phyloP scores from a whole-genome alignment of 306 rosid genomes.

The Oxytropis ochrocephala region DNA sequence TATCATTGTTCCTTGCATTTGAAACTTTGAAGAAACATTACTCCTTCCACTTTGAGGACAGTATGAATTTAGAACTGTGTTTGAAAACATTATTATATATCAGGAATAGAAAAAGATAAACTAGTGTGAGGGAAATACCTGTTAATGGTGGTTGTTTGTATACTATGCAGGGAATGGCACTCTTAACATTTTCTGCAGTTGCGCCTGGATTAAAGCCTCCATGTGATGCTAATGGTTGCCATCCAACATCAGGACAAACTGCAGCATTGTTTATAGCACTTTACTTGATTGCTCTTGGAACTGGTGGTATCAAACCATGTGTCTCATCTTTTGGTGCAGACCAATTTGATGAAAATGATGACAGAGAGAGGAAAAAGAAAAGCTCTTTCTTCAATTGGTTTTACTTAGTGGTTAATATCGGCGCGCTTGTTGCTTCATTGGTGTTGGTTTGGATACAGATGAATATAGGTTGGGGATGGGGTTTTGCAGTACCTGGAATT shows the following conservation, averaged over 20 bases:
- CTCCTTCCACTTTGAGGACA: too few species aligned
- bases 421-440: slow-evolving; percentile 71
- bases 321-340: slow-evolving; percentile 85
- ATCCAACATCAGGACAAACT: slow-evolving; percentile 40
- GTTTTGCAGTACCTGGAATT: slow-evolving; percentile 76
- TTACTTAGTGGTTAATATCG: slow-evolving; percentile 66
- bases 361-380: slow-evolving; percentile 51
- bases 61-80: neutral
- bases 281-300: slow-evolving; percentile 76
- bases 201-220: slow-evolving; percentile 50
- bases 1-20: neutral
- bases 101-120: neutral
- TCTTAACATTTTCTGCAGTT: slow-evolving; percentile 52
- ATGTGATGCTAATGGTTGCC: slow-evolving; percentile 44
- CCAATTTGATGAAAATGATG: slow-evolving; percentile 72
- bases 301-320: slow-evolving; percentile 87
- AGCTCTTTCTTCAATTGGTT: slow-evolving; percentile 86
- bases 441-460: slow-evolving; percentile 75
- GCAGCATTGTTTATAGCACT: slow-evolving; percentile 41
- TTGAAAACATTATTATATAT: neutral
- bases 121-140: neutral
- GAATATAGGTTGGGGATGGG: slow-evolving; percentile 95
- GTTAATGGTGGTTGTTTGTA: neutral
- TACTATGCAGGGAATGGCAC: slow-evolving; percentile 42
- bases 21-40: neutral